Evolutionary conservation across 306 rosid genomes (phyloP).

Genomic region (Lupinus albus): DNA sequence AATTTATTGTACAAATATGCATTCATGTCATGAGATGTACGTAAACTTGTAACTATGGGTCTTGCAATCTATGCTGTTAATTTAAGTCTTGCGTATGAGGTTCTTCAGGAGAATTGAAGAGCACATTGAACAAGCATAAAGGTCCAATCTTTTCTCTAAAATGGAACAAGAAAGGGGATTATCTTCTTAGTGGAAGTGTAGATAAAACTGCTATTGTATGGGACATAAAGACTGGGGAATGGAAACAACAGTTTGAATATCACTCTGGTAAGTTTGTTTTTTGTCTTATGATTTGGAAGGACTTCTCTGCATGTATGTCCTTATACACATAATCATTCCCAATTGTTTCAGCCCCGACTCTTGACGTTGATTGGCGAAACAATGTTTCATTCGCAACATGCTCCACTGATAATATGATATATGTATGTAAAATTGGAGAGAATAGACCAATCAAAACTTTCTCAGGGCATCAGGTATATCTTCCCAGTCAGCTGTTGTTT

Average conservation of each 20-base stretch:
- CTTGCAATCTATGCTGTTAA: conserved; percentile 20
- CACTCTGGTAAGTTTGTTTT: conserved; percentile 55
- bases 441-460: conserved; percentile 63
- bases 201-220: conserved; percentile 72
- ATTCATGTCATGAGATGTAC: conserved; percentile 28
- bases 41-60: background rate
- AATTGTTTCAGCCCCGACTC: conserved; percentile 61
- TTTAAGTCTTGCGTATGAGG: conserved; percentile 29
- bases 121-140: conserved; percentile 58
- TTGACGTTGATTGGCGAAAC: conserved; percentile 73
- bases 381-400: conserved; percentile 66
- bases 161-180: conserved; percentile 76
- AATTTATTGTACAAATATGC: background rate
- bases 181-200: conserved; percentile 72
- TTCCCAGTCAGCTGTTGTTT: background rate
- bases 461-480: conserved; percentile 64
- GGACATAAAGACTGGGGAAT: conserved; percentile 63
- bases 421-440: conserved; percentile 72
- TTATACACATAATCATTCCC: conserved; percentile 15
- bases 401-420: conserved; percentile 64
- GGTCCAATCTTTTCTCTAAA: conserved; percentile 73
- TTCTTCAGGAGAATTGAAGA: conserved; percentile 57
- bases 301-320: background rate
- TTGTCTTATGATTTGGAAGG: conserved; percentile 14
- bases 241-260: conserved; percentile 74